A percentile compares a stretch with the other conserved stretches of the same genome.
Evolutionary conservation across 345 rosid species (phyloP).

Genomic region (Ceriops zippeliana): DNA sequence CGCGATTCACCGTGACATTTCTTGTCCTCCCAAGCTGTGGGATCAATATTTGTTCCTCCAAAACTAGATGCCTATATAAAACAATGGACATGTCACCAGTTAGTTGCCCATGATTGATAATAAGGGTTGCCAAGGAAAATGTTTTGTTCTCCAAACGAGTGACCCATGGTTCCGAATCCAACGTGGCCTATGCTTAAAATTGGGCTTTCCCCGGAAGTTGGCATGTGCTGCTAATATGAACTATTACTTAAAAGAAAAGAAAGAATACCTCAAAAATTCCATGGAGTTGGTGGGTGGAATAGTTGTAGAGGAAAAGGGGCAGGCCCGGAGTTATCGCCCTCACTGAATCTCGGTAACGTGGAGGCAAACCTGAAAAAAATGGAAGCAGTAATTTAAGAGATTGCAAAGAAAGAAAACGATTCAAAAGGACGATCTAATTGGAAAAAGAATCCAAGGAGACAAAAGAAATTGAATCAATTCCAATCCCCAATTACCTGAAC

Average conservation of each 20-base stretch:
- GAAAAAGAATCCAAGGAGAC: background rate
- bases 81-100: background rate
- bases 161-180: background rate
- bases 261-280: conserved; percentile 76
- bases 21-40: conserved; percentile 93
- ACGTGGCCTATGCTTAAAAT: background rate
- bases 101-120: background rate
- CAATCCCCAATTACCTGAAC: background rate
- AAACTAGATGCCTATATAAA: conserved; percentile 73
- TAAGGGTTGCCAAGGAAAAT: background rate
- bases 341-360: conserved; percentile 91
- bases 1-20: conserved; percentile 89
- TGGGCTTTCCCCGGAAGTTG: background rate
- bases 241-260: background rate
- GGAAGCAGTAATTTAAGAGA: background rate
- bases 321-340: conserved; percentile 96
- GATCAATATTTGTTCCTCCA: conserved; percentile 97
- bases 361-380: conserved; percentile 63
- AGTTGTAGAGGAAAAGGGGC: conserved; percentile 96
- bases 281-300: conserved; percentile 97
- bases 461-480: background rate
- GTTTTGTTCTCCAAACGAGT: background rate
- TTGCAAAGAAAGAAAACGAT: background rate
- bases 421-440: background rate
- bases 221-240: background rate